Evolutionary conservation across 2,329 filamentous ascomycete genomes (phyloP).

Genomic region (Aspergillus uvarum): DNA sequence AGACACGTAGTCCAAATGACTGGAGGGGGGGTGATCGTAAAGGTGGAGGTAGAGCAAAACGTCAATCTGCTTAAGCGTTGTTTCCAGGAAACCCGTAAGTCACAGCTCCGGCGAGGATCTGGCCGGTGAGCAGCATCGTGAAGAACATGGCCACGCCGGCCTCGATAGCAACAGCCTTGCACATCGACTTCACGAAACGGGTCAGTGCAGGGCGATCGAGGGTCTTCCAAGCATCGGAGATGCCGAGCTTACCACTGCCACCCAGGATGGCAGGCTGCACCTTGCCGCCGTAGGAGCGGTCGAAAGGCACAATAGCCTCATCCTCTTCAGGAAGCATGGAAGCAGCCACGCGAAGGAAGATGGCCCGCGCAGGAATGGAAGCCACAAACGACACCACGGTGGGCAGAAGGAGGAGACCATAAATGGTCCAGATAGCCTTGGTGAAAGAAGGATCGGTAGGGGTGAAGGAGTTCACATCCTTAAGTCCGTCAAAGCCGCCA

Average conservation of each 20-base stretch:
- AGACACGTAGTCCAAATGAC: neutral
- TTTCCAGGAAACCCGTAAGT: constrained; percentile 5
- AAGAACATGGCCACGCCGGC: constrained; percentile 45
- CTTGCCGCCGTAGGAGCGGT: constrained; percentile 78
- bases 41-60: neutral
- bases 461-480: neutral
- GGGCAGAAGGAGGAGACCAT: constrained; percentile 42
- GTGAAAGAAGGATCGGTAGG: neutral
- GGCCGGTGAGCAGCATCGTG: constrained; percentile 3
- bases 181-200: constrained; percentile 71
- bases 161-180: constrained; percentile 66
- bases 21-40: neutral
- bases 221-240: constrained; percentile 75
- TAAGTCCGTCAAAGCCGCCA: constrained; percentile 33
- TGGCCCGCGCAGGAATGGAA: constrained; percentile 72
- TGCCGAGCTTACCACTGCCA: constrained; percentile 68
- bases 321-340: constrained; percentile 79
- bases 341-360: constrained; percentile 80
- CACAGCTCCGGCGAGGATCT: constrained; percentile 14
- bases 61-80: neutral
- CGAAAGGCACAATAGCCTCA: constrained; percentile 84
- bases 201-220: constrained; percentile 72
- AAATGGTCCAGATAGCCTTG: constrained; percentile 13
- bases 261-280: constrained; percentile 73
- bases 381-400: constrained; percentile 58